Evolutionary conservation across 805 yeast species (phyloP).

Genomic region (Candida patagonica): DNA sequence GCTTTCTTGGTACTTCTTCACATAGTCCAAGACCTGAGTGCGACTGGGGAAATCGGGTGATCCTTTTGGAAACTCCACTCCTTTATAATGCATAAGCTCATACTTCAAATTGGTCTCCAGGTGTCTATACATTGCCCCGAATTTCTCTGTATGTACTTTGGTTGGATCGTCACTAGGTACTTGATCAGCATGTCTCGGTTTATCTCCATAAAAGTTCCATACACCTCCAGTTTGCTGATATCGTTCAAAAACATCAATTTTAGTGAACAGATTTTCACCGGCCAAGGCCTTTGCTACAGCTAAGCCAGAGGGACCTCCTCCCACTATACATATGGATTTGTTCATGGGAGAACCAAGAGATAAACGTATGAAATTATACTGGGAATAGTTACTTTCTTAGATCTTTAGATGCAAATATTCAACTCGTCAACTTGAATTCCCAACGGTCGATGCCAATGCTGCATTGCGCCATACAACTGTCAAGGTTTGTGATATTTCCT

Average conservation of each 20-base stretch:
- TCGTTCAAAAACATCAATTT: constrained; percentile 6
- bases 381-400: no score
- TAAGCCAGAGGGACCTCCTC: constrained; percentile 2
- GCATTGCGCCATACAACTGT: no score
- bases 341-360: no score
- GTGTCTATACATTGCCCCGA: constrained; percentile 3
- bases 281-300: constrained; percentile 4
- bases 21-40: constrained; percentile 4
- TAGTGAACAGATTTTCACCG: neutral
- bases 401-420: neutral
- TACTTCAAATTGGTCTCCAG: constrained; percentile 5
- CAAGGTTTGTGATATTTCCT: no score
- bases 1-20: neutral
- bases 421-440: no score
- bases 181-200: neutral
- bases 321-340: neutral
- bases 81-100: constrained; percentile 7
- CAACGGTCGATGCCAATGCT: no score
- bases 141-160: constrained; percentile 1
- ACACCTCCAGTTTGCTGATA: constrained; percentile 6
- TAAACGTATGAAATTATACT: no score
- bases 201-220: constrained; percentile 7
- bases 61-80: constrained; percentile 2
- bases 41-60: neutral
- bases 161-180: constrained; percentile 6